Conservation (phyloP, 2,329 filamentous ascomycete genomes). For the Cytospora piceae region DNA sequence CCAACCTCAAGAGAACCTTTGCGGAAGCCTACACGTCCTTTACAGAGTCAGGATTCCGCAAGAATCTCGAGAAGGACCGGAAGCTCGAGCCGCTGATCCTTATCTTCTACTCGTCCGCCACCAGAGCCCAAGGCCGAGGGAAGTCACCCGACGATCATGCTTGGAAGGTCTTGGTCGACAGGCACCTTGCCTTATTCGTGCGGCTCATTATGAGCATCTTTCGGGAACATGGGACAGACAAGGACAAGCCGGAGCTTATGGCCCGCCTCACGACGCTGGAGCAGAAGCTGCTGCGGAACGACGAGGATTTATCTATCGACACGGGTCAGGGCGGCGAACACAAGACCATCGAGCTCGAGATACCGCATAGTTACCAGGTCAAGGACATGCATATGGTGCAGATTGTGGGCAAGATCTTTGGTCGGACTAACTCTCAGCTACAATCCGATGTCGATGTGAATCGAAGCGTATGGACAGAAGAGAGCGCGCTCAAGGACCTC, state of each 20-base stretch:
- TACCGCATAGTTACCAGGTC: constrained; percentile 86
- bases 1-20: constrained; percentile 90
- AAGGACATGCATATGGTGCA: constrained; percentile 97
- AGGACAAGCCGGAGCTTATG: constrained; percentile 83
- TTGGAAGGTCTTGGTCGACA: constrained; percentile 90
- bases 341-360: constrained; percentile 76
- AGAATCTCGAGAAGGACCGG: constrained; percentile 90
- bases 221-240: constrained; percentile 81
- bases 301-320: constrained; percentile 79
- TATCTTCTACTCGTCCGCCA: constrained; percentile 95
- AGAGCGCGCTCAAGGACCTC: constrained; percentile 85
- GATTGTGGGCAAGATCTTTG: constrained; percentile 84
- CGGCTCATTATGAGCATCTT: constrained; percentile 80
- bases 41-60: constrained; percentile 85
- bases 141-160: constrained; percentile 78
- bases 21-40: constrained; percentile 92
- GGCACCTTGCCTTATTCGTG: constrained; percentile 93
- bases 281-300: constrained; percentile 90
- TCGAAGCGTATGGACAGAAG: constrained; percentile 83
- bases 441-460: constrained; percentile 87
- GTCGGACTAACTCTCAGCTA: constrained; percentile 74
- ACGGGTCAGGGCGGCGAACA: constrained; percentile 62
- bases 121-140: constrained; percentile 79
- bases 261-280: constrained; percentile 79
- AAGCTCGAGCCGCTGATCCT: constrained; percentile 90